Conservation (phyloP, 441 rosid species). For the Gossypium davidsonii region DNA sequence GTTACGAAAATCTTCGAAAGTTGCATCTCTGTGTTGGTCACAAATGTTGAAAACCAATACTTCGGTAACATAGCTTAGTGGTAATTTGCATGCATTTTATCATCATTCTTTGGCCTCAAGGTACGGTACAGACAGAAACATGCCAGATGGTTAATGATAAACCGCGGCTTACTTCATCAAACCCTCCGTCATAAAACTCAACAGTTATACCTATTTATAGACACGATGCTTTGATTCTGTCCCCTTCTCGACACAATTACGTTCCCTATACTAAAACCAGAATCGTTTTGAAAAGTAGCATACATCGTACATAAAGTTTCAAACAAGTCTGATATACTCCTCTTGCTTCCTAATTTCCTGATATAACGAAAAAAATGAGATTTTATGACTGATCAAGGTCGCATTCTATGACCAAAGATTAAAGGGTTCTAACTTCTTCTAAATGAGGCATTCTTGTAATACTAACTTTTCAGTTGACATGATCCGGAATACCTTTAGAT, state of each 20-base stretch:
- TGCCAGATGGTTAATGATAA: not conserved
- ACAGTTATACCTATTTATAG: too few species aligned
- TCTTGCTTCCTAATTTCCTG: not conserved
- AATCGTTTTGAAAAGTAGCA: too few species aligned
- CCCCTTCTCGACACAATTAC: too few species aligned
- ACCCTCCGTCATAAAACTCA: too few species aligned
- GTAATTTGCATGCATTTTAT: not conserved
- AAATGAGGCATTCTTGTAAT: not conserved
- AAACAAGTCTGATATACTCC: not conserved
- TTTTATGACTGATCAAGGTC: not conserved
- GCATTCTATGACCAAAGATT: not conserved
- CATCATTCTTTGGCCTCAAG: not conserved
- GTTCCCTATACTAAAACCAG: too few species aligned
- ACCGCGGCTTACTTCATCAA: not conserved
- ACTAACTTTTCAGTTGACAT: not conserved
- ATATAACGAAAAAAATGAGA: not conserved
- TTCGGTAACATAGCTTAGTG: too few species aligned
- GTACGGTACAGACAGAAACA: not conserved
- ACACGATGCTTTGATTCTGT: too few species aligned
- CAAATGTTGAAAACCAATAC: too few species aligned
- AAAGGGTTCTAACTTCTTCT: not conserved
- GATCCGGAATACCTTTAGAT: not conserved
- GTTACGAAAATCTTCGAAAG: too few species aligned
- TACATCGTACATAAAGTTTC: not conserved
- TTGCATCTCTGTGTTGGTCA: too few species aligned